Evolutionary conservation across 2,329 filamentous ascomycete genomes (phyloP), one percentile per base, ranked within the genome.

Genomic region (Cytospora chrysosperma): DNA sequence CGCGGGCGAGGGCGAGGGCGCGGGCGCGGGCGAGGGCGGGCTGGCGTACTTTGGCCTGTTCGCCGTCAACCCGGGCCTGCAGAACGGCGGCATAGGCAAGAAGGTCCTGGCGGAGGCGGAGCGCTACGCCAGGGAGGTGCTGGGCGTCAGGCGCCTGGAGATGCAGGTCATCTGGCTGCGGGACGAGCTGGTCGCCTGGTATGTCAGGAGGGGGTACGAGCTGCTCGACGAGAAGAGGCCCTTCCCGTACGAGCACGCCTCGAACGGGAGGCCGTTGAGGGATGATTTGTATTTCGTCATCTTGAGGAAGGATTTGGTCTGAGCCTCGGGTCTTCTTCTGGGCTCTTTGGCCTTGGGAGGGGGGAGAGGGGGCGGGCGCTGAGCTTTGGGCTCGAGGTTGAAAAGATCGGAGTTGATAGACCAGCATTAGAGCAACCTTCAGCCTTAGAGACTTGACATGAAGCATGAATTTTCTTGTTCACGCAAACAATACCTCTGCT

Each of bases 1-100:
- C 69, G 4, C 64, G 66, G 28, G 65, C 66, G 30, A 70, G 65
- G 37, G 37, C 59, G 37, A 63, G 15, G n/a, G n/a, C n/a, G n/a
- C n/a, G n/a, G n/a, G n/a, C 21, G 4, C 64, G 66, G 28, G 65
- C 66, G 30, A 70, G 65, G 37, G 37, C 59, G 37, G 62, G 15
- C 64, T 73, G 40, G 75, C 74, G 21, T 79, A 81, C 70, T 81
- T 83, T 58, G 79, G 79, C 57, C 74, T 82, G 40, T 81, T 83
- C 24, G 81, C 81, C 49, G 80, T 83, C 0, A 75, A 79, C 43
- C 77, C 78, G 2, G 61, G 61, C 5, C 67, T 72, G 30, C 80
- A 82, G 70, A 76, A 75, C 5, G 76, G 77, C 17, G 81, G 81
- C 0, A 68, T 83, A 52, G 81, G 81, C 0, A 69, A 74, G 58